Percentiles rank a stretch among this genome's conserved stretches.
Evolutionary conservation across 2,329 filamentous ascomycete genomes (phyloP).

Genomic region (Sporothrix phasma): DNA sequence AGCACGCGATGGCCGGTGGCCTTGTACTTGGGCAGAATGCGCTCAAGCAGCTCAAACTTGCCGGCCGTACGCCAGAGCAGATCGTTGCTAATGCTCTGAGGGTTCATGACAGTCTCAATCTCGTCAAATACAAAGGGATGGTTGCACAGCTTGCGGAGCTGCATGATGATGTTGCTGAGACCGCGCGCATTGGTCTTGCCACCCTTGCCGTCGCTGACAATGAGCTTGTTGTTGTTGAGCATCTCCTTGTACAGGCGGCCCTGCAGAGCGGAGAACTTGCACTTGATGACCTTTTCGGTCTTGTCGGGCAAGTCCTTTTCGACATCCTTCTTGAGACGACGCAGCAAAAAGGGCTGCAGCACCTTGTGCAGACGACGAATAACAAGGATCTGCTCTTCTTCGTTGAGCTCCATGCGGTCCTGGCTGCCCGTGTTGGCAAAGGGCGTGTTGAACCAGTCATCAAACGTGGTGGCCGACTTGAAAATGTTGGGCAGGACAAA

Average conservation of each 20-base stretch:
- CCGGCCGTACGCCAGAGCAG: conserved; percentile 89
- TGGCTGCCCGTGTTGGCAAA: conserved; percentile 97
- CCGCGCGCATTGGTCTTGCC: conserved; percentile 90
- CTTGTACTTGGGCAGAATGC: conserved; percentile 87
- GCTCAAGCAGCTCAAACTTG: conserved; percentile 92
- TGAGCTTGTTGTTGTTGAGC: conserved; percentile 87
- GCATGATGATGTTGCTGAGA: conserved; percentile 99
- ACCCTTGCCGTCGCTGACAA: conserved; percentile 89
- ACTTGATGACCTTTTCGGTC: conserved; percentile 98
- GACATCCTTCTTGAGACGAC: conserved; percentile 98
- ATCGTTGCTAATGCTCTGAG: conserved; percentile 78
- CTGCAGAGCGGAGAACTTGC: conserved; percentile 92
- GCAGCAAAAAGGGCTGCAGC: conserved; percentile 87
- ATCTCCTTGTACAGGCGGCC: conserved; percentile 95
- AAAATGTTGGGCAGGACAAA: conserved; percentile 98
- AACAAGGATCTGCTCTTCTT: conserved; percentile 98
- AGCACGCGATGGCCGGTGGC: conserved; percentile 85
- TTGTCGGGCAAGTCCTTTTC: conserved; percentile 98
- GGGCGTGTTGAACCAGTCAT: conserved; percentile 99
- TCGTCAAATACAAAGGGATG: conserved; percentile 98
- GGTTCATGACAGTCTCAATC: conserved; percentile 97
- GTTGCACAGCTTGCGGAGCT: conserved; percentile 95
- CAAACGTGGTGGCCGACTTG: conserved; percentile 97
- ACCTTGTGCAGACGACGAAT: conserved; percentile 98
- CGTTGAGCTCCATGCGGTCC: conserved; percentile 96